Evolutionary conservation across 1,284 basidiomycete species (phyloP).

Genomic region (Pseudozyma flocculosa): DNA sequence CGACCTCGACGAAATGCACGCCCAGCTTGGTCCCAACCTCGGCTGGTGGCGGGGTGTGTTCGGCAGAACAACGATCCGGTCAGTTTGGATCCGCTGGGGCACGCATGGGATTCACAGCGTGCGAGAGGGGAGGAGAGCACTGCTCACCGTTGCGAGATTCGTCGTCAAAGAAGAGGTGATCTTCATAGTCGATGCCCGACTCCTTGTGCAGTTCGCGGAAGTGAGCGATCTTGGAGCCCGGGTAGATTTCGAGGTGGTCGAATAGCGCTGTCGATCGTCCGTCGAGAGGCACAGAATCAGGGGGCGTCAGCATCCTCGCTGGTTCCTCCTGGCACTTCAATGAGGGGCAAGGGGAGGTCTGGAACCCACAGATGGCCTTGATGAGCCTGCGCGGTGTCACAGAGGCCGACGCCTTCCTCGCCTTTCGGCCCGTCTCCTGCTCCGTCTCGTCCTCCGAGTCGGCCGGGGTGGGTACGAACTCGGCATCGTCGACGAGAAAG

Average conservation of each 20-base stretch:
- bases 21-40: conserved; percentile 53
- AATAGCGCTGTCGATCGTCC: conserved; percentile 24
- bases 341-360: neutral
- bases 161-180: conserved; percentile 57
- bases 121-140: no score
- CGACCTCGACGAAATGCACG: conserved; percentile 53
- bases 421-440: neutral
- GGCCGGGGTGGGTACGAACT: conserved; percentile 1
- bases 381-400: conserved; percentile 1
- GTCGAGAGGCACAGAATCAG: no score
- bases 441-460: conserved; percentile 1
- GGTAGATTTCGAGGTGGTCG: conserved; percentile 53
- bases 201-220: conserved; percentile 39
- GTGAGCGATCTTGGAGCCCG: conserved; percentile 51
- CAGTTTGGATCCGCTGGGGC: no score
- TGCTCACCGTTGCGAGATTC: conserved; percentile 45
- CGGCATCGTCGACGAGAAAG: conserved; percentile 24
- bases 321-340: no score
- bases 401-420: neutral
- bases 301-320: no score
- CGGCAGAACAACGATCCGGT: no score
- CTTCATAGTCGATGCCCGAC: conserved; percentile 42
- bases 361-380: conserved; percentile 25
- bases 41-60: conserved; percentile 7
- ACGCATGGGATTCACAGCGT: no score